phyloP scores from a whole-genome alignment of 2,329 filamentous ascomycete genomes.

The Hawksworthiomyces lignivorus region DNA sequence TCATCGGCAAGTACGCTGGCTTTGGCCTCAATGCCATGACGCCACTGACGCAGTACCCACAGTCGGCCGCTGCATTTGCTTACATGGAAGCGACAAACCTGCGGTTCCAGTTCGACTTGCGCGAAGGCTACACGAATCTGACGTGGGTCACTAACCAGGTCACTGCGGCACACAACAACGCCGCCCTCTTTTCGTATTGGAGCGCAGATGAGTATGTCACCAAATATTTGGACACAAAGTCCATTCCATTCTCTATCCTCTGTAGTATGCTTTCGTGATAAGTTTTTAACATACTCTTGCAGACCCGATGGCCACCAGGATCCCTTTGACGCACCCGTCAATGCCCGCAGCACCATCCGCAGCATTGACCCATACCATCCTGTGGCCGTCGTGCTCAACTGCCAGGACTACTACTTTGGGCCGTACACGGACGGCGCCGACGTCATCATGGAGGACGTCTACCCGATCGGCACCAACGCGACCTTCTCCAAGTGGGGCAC shows the following conservation, averaged over 20 bases:
- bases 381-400: constrained; percentile 51
- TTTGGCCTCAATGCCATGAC: constrained; percentile 38
- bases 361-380: constrained; percentile 54
- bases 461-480: constrained; percentile 51
- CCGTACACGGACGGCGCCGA: constrained; percentile 44
- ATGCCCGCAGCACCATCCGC: constrained; percentile 37
- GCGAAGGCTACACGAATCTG: constrained; percentile 36
- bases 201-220: constrained; percentile 33
- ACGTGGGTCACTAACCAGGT: constrained; percentile 32
- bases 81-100: constrained; percentile 32
- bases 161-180: constrained; percentile 29
- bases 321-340: constrained; percentile 38
- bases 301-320: constrained; percentile 49
- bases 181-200: constrained; percentile 38
- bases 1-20: constrained; percentile 26
- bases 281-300: too few relatives aligned
- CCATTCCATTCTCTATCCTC: neutral
- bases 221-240: constrained; percentile 1
- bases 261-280: neutral
- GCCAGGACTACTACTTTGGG: constrained; percentile 52
- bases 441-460: constrained; percentile 52
- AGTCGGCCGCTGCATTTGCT: constrained; percentile 28
- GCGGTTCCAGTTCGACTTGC: constrained; percentile 38
- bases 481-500: constrained; percentile 49
- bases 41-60: constrained; percentile 31